These are phyloP conservation scores for Lactifluus pinguis DNA, from an alignment of 768 basidiomycete species.

Conservation along the genomic window DNA sequence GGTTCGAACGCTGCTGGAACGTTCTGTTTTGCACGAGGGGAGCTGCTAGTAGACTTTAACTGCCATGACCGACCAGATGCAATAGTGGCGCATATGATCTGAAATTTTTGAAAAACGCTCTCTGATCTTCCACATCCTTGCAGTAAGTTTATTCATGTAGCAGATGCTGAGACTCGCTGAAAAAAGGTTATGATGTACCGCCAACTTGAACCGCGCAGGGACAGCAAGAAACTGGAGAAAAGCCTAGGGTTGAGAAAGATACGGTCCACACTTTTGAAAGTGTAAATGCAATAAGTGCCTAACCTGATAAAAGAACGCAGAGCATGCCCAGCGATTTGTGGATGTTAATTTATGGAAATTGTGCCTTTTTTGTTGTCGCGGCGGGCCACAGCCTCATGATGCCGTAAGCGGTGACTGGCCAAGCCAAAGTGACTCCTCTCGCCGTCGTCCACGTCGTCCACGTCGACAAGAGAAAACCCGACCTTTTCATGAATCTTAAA, in stretches of 20 bases:
- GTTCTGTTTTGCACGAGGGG: not conserved
- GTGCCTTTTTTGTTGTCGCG: not conserved
- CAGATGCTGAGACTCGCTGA: not conserved
- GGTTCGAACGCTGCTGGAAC: not conserved
- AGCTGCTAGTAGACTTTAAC: not conserved
- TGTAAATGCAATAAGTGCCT: not conserved
- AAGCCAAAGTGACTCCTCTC: constrained; percentile 3
- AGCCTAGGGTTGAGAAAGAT: not conserved
- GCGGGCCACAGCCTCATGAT: not conserved
- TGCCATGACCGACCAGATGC: not conserved
- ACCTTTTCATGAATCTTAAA: constrained; percentile 13
- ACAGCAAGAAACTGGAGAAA: not conserved
- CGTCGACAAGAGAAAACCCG: constrained; percentile 8
- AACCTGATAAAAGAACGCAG: too few species aligned
- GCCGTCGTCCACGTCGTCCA: constrained; percentile 12
- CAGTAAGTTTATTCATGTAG: not conserved
- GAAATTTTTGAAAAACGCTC: not conserved
- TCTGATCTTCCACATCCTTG: not conserved
- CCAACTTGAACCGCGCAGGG: not conserved
- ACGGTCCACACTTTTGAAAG: not conserved
- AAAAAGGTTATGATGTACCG: not conserved
- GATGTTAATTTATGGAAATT: not conserved
- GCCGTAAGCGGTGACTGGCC: constrained; percentile 5
- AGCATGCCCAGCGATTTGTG: not conserved
- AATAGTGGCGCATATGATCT: not conserved